Evolutionary conservation across 148 eudicot species (phyloP).

Genomic region (Diospyros lotus): DNA sequence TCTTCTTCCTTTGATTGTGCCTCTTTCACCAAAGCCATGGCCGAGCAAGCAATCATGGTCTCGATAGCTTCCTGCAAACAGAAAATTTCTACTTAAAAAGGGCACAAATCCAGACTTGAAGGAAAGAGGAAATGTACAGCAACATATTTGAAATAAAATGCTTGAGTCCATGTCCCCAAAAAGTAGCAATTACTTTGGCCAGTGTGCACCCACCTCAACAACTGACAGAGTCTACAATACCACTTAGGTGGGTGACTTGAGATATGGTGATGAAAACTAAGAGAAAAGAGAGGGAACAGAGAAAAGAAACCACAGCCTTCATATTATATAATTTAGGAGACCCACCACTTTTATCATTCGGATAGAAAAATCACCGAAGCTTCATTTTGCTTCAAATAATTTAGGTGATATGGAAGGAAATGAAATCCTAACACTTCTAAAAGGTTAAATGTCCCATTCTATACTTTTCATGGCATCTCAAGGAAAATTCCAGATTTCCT

Average conservation of each 20-base stretch:
- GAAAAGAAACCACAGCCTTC: background rate
- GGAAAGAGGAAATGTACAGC: background rate
- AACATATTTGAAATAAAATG: background rate
- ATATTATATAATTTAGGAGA: background rate
- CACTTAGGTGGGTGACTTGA: background rate
- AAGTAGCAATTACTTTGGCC: background rate
- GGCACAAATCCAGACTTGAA: background rate
- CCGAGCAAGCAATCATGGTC: conserved; percentile 85
- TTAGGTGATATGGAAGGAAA: background rate
- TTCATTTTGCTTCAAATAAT: background rate
- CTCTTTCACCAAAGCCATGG: conserved; percentile 82
- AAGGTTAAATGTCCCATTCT: background rate
- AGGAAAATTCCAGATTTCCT: background rate
- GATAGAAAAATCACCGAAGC: background rate
- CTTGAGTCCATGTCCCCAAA: background rate
- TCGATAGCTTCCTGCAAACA: conserved; percentile 83
- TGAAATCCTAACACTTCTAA: background rate
- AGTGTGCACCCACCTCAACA: background rate
- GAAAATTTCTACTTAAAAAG: background rate
- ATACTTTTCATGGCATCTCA: background rate
- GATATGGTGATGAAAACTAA: background rate
- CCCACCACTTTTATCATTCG: background rate
- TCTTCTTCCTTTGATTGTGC: conserved; percentile 54
- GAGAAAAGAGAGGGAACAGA: background rate
- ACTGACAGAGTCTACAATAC: background rate